Evolutionary conservation across 1,284 basidiomycete species (phyloP), one percentile per base, ranked within the genome.

Genomic region (Sphaerobolus stellatus): DNA sequence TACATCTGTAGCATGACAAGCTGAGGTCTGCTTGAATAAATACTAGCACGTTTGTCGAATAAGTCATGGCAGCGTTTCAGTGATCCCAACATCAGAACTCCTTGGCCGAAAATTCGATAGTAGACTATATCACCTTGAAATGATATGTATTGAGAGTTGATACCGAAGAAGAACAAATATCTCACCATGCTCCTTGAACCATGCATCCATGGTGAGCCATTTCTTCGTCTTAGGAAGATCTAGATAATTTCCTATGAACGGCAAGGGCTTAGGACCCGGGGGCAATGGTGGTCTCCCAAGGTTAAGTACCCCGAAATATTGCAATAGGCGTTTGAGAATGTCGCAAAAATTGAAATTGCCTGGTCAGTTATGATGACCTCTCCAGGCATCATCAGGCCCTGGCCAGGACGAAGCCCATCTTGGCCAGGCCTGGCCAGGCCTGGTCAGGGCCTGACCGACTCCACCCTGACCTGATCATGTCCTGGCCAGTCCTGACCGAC

Each of bases 81-180:
- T 16, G 60, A 60, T 29, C 61, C 63, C 27, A 64, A 44, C 11
- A 64, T 47, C 6, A 64, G 46, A 38, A 61, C 57, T 6, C 52
- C 47, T 24, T 58, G 41, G 2, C 60, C 60, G n/a, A 59, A 40
- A 7, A 58, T 49, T 28, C 38, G 52, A 8, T 63, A 31, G 36
- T 61, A 58, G 7, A 61, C 50, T 16, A 64, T 28, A 18, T 49
- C 48, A 22, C 76, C 75, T n/a, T n/a, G n/a, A n/a, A 7, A 36
- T 4, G 14, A 9, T n/a, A n/a, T n/a, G n/a, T n/a, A n/a, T n/a
- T n/a, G n/a, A 33, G n/a, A 22, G 20, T 27, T 18, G 29, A 27
- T 27, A 13, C 41, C 9, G 14, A 14, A 48, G 20, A 22, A 24
- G 4, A 4, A 28, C n/a, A 14, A 20, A 48, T 18, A 41, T 34